Evolutionary conservation across 164 flowering plant species (phyloP).

Genomic region (Buxus sempervirens): DNA sequence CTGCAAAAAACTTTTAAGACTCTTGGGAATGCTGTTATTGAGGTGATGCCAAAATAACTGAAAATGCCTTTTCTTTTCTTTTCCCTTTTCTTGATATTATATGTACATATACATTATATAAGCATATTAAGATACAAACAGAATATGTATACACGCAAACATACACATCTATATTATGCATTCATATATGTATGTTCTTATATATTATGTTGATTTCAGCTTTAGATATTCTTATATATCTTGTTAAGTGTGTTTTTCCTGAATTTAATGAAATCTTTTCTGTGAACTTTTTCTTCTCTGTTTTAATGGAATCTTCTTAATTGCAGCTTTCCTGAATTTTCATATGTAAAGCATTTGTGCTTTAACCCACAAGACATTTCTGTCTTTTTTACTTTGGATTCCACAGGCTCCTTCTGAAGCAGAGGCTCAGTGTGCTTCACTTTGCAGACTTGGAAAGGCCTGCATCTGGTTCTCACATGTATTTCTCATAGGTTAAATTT

Average conservation of each 20-base stretch:
- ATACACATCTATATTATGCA: too few species aligned
- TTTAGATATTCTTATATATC: too few species aligned
- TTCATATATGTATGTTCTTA: too few species aligned
- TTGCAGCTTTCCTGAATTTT: slow-evolving; percentile 1
- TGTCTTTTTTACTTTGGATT: slow-evolving; percentile 6
- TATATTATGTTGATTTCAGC: too few species aligned
- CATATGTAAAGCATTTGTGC: background rate
- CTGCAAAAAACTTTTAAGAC: slow-evolving; percentile 80
- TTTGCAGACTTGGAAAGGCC: slow-evolving; percentile 84
- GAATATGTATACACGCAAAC: too few species aligned
- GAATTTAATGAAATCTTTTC: too few species aligned
- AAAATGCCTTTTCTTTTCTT: background rate
- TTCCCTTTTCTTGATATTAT: background rate
- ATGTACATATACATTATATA: background rate
- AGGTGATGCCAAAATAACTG: slow-evolving; percentile 43
- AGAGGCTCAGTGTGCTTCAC: slow-evolving; percentile 97
- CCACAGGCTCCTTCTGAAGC: slow-evolving; percentile 95
- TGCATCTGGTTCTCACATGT: slow-evolving; percentile 19
- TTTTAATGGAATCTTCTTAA: too few species aligned
- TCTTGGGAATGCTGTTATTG: slow-evolving; percentile 96
- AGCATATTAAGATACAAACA: background rate
- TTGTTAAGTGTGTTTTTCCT: too few species aligned
- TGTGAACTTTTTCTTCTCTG: too few species aligned
- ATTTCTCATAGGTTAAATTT: background rate
- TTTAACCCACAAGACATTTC: background rate